Conservation (phyloP, 148 eudicot species). For the Persicaria maculosa region DNA sequence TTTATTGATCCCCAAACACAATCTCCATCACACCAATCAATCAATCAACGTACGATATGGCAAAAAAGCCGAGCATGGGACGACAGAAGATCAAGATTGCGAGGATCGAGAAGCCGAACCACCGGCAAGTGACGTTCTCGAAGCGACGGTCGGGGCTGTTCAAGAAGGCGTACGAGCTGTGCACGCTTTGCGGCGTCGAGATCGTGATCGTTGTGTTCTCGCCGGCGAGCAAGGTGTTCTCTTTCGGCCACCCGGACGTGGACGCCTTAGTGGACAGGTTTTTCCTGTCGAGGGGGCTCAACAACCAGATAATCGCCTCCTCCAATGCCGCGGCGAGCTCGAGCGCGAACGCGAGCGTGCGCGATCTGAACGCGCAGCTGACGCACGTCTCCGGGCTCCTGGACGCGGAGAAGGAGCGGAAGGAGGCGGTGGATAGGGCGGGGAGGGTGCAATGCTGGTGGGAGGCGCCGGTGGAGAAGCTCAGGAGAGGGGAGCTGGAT, state of each 20-base stretch:
- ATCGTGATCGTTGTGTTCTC: constrained; percentile 1
- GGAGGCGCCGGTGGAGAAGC: neutral
- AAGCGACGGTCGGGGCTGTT: constrained; percentile 3
- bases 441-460: neutral
- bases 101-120: neutral
- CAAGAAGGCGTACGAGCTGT: constrained; percentile 4
- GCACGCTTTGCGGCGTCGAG: constrained; percentile 6
- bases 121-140: constrained; percentile 5
- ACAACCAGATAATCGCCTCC: neutral
- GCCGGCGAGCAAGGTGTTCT: neutral
- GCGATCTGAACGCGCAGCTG: neutral
- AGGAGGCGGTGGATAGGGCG: neutral
- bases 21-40: too few species aligned
- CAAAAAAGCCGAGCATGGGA: neutral
- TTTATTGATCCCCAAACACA: too few species aligned
- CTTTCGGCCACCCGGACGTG: neutral
- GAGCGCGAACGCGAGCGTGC: neutral
- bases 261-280: neutral
- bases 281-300: neutral
- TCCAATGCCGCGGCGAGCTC: neutral
- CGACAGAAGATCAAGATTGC: neutral
- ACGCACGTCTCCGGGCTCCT: neutral
- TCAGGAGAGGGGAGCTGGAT: neutral
- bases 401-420: neutral
- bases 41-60: neutral